Evolutionary conservation across 2,329 filamentous ascomycete species (phyloP), one percentile per base, ranked within the genome.

Genomic region (Colletotrichum shisoi): DNA sequence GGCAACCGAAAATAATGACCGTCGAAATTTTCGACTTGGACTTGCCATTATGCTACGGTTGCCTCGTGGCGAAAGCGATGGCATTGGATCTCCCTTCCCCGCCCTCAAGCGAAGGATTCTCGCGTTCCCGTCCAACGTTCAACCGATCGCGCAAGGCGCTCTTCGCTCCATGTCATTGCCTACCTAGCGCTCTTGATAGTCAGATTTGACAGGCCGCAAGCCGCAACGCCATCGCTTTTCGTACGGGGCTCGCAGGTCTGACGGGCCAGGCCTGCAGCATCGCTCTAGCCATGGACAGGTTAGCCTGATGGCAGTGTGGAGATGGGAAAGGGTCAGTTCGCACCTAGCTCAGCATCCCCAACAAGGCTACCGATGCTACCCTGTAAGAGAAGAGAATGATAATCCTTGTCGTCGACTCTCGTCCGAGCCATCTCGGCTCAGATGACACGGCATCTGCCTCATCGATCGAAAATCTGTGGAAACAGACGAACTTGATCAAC

Each of bases 401-500:
- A 21, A 62, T 54, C 63, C 66, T 49, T 68, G 65, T 37, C n/a
- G 27, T 51, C 13, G 61, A 42, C 24, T 45, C 49, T 40, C 46
- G 42, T 63, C 48, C 48, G 37, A 57, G 44, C 39, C 44, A 64
- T 63, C 42, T 59, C 61, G 56, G 64, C 54, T 60, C 65, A 68
- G 44, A 59, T 68, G 65, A 65, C 39, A 68, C 65, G 45, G 37
- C 48, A 56, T 65, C 49, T 68, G 62, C 65, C 65, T 68, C 61
- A 67, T 59, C 54, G 48, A 42, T 49, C n/a, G 54, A 59, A 19
- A 67, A 56, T 65, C 61, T 64, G 53, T 54, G 65, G 61, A 67
- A 67, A 68, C 61, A 57, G 65, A 68, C 61, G 65, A 68, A 65
- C 65, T 64, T 19, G 61, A 65, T 60, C 48, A 39, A 19, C 54